These are phyloP conservation scores for Botrytis byssoidea DNA, from an alignment of 2,329 filamentous ascomycete species.

Conservation along the genomic window DNA sequence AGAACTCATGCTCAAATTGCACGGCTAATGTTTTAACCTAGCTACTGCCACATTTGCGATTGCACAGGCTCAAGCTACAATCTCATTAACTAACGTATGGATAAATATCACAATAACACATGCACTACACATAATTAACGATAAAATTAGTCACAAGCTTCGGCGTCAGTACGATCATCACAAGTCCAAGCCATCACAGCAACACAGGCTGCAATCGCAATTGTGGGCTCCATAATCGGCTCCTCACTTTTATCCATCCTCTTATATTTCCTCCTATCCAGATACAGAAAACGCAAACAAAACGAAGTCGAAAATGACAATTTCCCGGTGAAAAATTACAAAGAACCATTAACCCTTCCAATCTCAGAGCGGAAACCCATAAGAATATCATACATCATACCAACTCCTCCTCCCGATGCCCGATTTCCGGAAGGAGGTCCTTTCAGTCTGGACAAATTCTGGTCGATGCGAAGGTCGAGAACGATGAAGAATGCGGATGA, in stretches of 20 bases:
- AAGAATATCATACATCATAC: background rate
- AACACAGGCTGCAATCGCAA: background rate
- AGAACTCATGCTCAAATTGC: fast-evolving
- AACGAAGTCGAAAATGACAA: background rate
- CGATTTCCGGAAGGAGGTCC: background rate
- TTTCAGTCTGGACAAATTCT: background rate
- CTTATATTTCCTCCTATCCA: background rate
- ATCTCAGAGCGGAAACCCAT: background rate
- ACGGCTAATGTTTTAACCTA: background rate
- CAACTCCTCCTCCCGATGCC: background rate
- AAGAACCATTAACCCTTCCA: background rate
- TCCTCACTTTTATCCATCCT: background rate
- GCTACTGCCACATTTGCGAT: background rate
- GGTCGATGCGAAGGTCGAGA: background rate
- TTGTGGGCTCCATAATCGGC: background rate
- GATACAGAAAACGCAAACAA: background rate
- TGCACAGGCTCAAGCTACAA: background rate
- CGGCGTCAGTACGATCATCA: background rate
- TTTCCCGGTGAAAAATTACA: background rate
- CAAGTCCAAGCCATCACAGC: background rate
- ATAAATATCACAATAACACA: background rate
- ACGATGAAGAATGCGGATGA: background rate
- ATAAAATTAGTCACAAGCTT: background rate
- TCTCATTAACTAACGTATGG: background rate
- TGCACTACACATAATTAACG: background rate